Evolutionary conservation across 1,284 basidiomycete genomes (phyloP), one percentile per base, ranked within the genome.

Genomic region (Boletellus deceptivus): DNA sequence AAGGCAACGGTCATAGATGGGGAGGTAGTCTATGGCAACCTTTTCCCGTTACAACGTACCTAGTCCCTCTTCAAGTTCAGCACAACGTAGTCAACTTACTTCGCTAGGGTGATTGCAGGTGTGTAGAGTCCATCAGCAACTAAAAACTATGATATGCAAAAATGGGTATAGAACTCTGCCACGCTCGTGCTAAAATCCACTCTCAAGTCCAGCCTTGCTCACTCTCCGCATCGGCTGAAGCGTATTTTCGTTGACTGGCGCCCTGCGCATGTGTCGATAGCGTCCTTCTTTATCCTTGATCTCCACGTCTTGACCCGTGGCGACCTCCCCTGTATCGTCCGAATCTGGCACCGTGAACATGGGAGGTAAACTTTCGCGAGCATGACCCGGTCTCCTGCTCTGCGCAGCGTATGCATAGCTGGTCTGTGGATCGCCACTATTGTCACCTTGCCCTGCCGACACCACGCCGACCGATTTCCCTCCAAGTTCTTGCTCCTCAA

Each of bases 121-220:
- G 25, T 27, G 25, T 27, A 27, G 25, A 24, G n/a, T 24, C 43
- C 43, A 24, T 44, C 43, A 34, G 37, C 39, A 52, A n/a, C 43
- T 39, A 39, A 41, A 34, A 43, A 29, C 17, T 52, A 47, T 35
- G 36, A 39, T 48, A 57, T 51, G 47, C 53, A 48, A 55, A 27
- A 27, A 27, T 27, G 25, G 25, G 25, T 27, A 52, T 27, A 43
- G 52, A 49, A 24, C 46, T 59, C 63, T 46, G 42, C 37, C 33
- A 41, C 20, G 22, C 34, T 27, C 24, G 33, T 38, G 33, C 37
- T 48, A 54, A 46, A 55, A 18, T 46, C 52, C 62, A 51, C 81
- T 91, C 74, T 95, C 92, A 57, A 95, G 70, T 31, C 92, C 92
- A 4, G 92, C 92, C 70, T 95, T 95, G 66, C 88, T 91, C 50